These are phyloP conservation scores for Candida smagusa DNA, from an alignment of 1,139 yeast species.

Conservation along the genomic window DNA sequence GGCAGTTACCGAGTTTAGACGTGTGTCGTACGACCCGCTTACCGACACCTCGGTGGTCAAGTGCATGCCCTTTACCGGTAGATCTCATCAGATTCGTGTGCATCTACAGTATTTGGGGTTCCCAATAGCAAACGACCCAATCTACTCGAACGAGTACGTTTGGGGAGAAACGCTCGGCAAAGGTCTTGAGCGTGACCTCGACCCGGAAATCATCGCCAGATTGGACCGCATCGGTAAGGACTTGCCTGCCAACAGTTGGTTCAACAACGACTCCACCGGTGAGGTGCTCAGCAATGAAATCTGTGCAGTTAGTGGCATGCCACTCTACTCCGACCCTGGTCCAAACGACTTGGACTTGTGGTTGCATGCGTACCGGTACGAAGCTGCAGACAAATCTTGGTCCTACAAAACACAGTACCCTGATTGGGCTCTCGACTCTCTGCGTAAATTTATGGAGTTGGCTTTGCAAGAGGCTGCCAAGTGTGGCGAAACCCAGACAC, in stretches of 20 bases:
- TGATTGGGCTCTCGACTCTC: slow-evolving; percentile 75
- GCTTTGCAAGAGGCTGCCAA: slow-evolving; percentile 78
- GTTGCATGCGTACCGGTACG: slow-evolving; percentile 85
- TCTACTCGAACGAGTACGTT: slow-evolving; percentile 61
- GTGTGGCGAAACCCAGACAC: slow-evolving; percentile 81
- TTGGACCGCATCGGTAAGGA: slow-evolving; percentile 70
- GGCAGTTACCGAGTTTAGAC: slow-evolving; percentile 50
- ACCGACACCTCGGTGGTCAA: slow-evolving; percentile 66
- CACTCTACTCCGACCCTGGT: slow-evolving; percentile 83
- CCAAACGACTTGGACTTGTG: slow-evolving; percentile 81
- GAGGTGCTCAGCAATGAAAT: slow-evolving; percentile 54
- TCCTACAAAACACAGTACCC: slow-evolving; percentile 77
- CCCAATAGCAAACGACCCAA: slow-evolving; percentile 94
- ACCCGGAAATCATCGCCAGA: slow-evolving; percentile 37
- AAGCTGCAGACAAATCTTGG: slow-evolving; percentile 61
- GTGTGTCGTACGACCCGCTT: slow-evolving; percentile 59
- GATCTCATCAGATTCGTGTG: slow-evolving; percentile 93
- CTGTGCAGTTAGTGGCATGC: slow-evolving; percentile 70
- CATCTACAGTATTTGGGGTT: slow-evolving; percentile 84
- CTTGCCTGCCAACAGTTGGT: slow-evolving; percentile 66
- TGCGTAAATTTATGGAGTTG: slow-evolving; percentile 51
- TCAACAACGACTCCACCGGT: slow-evolving; percentile 55
- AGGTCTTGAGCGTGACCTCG: slow-evolving; percentile 46
- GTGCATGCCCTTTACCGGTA: slow-evolving; percentile 84
- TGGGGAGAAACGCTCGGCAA: slow-evolving; percentile 71